Evolutionary conservation across 352 stramenopile genomes (phyloP).

Genomic region (Phytophthora lateralis): DNA sequence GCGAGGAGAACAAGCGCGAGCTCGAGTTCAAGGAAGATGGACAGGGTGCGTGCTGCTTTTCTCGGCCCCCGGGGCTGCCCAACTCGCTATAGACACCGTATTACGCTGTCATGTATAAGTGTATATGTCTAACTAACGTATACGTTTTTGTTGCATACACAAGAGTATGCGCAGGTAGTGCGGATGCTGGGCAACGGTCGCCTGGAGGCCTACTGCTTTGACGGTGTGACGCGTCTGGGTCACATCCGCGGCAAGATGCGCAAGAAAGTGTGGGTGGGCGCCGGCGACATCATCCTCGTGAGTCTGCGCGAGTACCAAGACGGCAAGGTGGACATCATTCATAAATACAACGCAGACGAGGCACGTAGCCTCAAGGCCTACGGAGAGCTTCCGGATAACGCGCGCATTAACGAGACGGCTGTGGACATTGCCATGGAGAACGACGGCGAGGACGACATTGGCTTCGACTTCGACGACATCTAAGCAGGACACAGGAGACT

Average conservation of each 20-base stretch:
- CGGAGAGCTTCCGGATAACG: slow-evolving; percentile 98
- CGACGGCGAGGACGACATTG: slow-evolving; percentile 88
- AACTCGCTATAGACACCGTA: neutral
- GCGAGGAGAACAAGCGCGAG: slow-evolving; percentile 99
- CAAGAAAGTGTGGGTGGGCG: slow-evolving; percentile 99
- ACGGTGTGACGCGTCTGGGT: slow-evolving; percentile 96
- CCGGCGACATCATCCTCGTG: slow-evolving; percentile 99
- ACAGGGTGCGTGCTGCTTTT: slow-evolving; percentile 77
- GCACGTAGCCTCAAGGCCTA: slow-evolving; percentile 99
- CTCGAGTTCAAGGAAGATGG: slow-evolving; percentile 99
- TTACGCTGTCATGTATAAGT: slow-evolving; percentile 14
- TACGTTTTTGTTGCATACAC: slow-evolving; percentile 5
- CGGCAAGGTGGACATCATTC: slow-evolving; percentile 99
- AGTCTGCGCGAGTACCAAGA: slow-evolving; percentile 99
- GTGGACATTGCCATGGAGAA: slow-evolving; percentile 87
- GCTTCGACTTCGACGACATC: slow-evolving; percentile 92
- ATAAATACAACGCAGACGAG: slow-evolving; percentile 98
- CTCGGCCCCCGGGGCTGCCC: neutral
- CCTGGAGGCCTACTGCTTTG: slow-evolving; percentile 99
- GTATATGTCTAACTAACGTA: slow-evolving; percentile 7
- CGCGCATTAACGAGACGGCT: slow-evolving; percentile 88
- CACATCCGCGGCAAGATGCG: slow-evolving; percentile 99
- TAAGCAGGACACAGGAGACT: slow-evolving; percentile 42
- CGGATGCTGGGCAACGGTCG: slow-evolving; percentile 99
- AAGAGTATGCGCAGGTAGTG: slow-evolving; percentile 98